Conservation (phyloP, 2,329 filamentous ascomycete genomes). For the Exophiala xenobiotica region DNA sequence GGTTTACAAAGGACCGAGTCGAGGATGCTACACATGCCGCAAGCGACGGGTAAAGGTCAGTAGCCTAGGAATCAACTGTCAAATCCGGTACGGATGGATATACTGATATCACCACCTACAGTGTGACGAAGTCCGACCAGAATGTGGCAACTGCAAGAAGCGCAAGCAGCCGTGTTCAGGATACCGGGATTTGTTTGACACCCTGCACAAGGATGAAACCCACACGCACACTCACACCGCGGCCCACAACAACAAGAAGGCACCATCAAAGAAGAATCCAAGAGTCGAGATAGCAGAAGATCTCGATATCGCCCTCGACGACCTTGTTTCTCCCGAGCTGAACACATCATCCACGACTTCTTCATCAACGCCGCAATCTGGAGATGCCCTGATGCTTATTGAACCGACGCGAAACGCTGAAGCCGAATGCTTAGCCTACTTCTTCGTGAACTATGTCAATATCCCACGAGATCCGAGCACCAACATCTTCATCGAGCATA, state of each 20-base stretch:
- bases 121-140: constrained; percentile 22
- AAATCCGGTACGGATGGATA: constrained; percentile 1
- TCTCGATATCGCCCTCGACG: not conserved
- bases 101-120: no score
- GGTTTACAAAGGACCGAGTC: constrained; percentile 27
- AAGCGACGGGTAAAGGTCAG: constrained; percentile 23
- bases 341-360: no score
- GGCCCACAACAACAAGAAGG: constrained; percentile 8
- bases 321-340: not conserved
- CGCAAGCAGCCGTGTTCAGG: constrained; percentile 19
- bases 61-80: not conserved
- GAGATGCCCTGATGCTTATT: constrained; percentile 3
- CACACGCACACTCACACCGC: constrained; percentile 6
- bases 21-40: constrained; percentile 20
- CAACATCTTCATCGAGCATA: constrained; percentile 25
- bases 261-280: constrained; percentile 5
- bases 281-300: not conserved
- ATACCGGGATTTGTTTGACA: constrained; percentile 21
- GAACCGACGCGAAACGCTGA: constrained; percentile 15
- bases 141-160: constrained; percentile 23
- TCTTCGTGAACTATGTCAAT: constrained; percentile 26
- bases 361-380: not conserved
- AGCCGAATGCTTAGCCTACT: constrained; percentile 18
- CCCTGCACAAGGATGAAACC: constrained; percentile 22
- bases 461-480: constrained; percentile 23